A percentile compares a stretch with the other conserved stretches of the same genome.
phyloP scores from a whole-genome alignment of 2,329 filamentous ascomycete species.

The Zalaria obscura region DNA sequence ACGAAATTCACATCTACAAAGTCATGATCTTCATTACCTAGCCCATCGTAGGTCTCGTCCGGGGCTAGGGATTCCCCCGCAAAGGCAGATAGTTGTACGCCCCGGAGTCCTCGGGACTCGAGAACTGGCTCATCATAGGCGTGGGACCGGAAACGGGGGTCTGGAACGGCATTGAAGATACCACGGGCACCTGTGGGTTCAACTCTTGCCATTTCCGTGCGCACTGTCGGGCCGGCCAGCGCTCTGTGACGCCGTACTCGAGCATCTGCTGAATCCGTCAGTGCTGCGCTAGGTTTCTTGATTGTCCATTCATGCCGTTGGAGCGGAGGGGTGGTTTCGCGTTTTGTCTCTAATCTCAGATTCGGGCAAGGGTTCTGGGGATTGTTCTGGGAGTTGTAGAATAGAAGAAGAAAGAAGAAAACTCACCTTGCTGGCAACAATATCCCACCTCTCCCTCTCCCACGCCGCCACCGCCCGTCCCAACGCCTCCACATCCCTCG shows the following conservation, averaged over 20 bases:
- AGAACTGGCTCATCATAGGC: conserved; percentile 13
- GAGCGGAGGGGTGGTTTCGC: too few relatives aligned
- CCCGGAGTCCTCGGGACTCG: conserved; percentile 13
- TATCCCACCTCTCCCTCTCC: conserved; percentile 39
- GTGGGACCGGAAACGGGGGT: conserved; percentile 8
- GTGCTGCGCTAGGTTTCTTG: background rate
- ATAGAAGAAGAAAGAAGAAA: background rate
- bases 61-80: background rate
- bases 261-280: conserved; percentile 28
- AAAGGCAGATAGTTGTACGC: conserved; percentile 13
- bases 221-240: conserved; percentile 36
- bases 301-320: too few relatives aligned
- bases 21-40: conserved; percentile 1
- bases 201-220: conserved; percentile 38
- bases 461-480: conserved; percentile 37
- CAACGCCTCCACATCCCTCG: conserved; percentile 34
- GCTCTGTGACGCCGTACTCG: conserved; percentile 34
- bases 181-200: conserved; percentile 10
- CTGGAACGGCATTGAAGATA: conserved; percentile 5
- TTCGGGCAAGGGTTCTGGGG: too few relatives aligned
- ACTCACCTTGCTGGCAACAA: conserved; percentile 35
- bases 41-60: conserved; percentile 1
- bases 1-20: background rate
- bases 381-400: background rate
- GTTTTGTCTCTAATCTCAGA: too few relatives aligned